These are phyloP conservation scores for Biancaea sappan DNA, from an alignment of 306 rosid genomes.

Conservation along the genomic window DNA sequence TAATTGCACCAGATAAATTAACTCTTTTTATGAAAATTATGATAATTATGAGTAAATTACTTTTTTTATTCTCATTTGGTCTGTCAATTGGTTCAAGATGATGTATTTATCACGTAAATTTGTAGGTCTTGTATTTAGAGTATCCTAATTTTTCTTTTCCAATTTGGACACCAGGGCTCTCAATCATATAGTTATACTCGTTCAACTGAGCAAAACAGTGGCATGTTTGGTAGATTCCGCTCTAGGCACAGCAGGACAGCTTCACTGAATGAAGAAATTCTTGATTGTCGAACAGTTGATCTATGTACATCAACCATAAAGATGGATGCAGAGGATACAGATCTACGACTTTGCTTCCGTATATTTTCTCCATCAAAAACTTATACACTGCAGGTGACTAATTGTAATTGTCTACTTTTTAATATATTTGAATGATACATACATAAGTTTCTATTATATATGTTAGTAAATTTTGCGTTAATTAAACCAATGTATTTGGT, in stretches of 20 bases:
- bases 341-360: slow-evolving; percentile 94
- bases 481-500: neutral
- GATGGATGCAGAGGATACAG: slow-evolving; percentile 93
- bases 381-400: slow-evolving; percentile 83
- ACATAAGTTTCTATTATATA: slow-evolving; percentile 1
- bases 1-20: too few species aligned
- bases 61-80: too few species aligned
- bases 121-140: neutral
- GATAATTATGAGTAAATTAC: too few species aligned
- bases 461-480: slow-evolving; percentile 19
- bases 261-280: slow-evolving; percentile 69
- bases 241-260: slow-evolving; percentile 63
- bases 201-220: slow-evolving; percentile 69
- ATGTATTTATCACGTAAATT: neutral
- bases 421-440: slow-evolving; percentile 17
- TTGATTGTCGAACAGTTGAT: slow-evolving; percentile 72
- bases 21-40: too few species aligned
- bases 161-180: slow-evolving; percentile 55
- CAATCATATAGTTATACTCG: slow-evolving; percentile 66
- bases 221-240: slow-evolving; percentile 95
- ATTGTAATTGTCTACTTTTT: slow-evolving; percentile 30
- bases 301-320: slow-evolving; percentile 85
- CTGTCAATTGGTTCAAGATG: neutral
- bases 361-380: slow-evolving; percentile 87
- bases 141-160: slow-evolving; percentile 36